Percentiles rank a stretch among this genome's conserved stretches.
These are phyloP conservation scores for Amanita exitialis DNA, from an alignment of 768 basidiomycete genomes.

Conservation along the genomic window DNA sequence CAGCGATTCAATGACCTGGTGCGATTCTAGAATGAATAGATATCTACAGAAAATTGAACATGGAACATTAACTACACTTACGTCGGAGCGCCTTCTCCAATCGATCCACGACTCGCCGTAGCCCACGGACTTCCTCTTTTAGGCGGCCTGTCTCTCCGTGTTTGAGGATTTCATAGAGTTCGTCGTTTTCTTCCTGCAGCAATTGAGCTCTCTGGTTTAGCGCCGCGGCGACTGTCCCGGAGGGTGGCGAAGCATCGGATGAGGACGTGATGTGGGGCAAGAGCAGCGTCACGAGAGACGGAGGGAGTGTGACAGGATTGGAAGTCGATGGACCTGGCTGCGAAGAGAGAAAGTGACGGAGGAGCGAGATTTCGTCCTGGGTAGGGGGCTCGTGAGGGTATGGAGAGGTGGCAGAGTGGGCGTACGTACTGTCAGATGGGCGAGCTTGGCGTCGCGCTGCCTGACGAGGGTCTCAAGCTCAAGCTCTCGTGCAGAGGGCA, in stretches of 20 bases:
- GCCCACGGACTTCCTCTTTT: constrained; percentile 70
- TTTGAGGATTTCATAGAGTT: constrained; percentile 68
- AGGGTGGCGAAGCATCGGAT: constrained; percentile 23
- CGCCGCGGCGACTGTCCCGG: constrained; percentile 58
- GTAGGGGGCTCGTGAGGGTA: constrained; percentile 12
- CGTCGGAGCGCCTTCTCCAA: constrained; percentile 73
- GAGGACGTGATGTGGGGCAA: constrained; percentile 52
- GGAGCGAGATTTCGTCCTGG: constrained; percentile 64
- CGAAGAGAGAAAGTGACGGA: constrained; percentile 54
- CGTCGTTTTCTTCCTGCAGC: constrained; percentile 83
- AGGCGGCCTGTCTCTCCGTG: constrained; percentile 69
- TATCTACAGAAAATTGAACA: constrained; percentile 1
- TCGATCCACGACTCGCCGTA: constrained; percentile 56
- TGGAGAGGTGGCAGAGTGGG: constrained; percentile 3
- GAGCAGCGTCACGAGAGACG: constrained; percentile 57
- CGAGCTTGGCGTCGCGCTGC: constrained; percentile 62
- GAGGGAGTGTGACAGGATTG: constrained; percentile 61
- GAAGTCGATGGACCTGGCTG: constrained; percentile 52
- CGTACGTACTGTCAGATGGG: constrained; percentile 56
- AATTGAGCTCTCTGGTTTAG: constrained; percentile 63
- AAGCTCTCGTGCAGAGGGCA: constrained; percentile 68
- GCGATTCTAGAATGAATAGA: constrained; percentile 48
- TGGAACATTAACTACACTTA: constrained; percentile 21
- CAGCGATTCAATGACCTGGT: constrained; percentile 56
- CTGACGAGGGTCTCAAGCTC: constrained; percentile 76